Evolutionary conservation across 176 grass and related monocot species (phyloP).

Genomic region (Zea luxurians): DNA sequence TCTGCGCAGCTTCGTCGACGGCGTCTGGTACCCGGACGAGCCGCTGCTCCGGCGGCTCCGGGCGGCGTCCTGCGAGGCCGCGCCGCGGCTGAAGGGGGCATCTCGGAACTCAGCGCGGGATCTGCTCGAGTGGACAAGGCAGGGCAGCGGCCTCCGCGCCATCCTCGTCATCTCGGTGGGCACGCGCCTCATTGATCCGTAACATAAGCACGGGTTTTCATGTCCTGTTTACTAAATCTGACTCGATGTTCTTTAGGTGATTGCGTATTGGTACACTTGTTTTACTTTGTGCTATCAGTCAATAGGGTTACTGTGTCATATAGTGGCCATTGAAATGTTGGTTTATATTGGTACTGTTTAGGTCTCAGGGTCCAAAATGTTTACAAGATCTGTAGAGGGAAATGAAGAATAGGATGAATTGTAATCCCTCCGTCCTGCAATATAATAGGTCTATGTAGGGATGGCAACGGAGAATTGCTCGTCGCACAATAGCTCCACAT

Average conservation of each 20-base stretch:
- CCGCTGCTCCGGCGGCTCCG: slow-evolving; percentile 57
- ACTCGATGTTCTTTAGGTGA: not conserved
- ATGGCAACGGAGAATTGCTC: too few relatives aligned
- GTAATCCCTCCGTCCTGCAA: not conserved
- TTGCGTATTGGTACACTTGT: not conserved
- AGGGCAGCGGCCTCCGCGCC: slow-evolving; percentile 69
- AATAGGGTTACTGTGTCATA: not conserved
- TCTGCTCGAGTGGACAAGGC: slow-evolving; percentile 71
- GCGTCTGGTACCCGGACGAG: slow-evolving; percentile 37
- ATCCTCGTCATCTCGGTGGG: slow-evolving; percentile 90
- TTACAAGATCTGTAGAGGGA: not conserved
- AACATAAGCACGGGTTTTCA: not conserved
- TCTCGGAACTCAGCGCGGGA: slow-evolving; percentile 64
- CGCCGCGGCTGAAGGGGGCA: slow-evolving; percentile 60
- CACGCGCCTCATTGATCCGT: not conserved
- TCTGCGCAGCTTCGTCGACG: slow-evolving; percentile 64
- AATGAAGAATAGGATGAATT: not conserved
- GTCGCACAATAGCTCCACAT: too few relatives aligned
- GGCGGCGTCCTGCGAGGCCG: slow-evolving; percentile 43
- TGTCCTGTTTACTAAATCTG: not conserved
- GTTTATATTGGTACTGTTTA: not conserved
- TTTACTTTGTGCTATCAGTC: not conserved
- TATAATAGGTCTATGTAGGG: not conserved
- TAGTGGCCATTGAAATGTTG: not conserved
- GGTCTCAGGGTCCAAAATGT: not conserved